A percentile compares a stretch with the other conserved stretches of the same genome.
Evolutionary conservation across 306 rosid species (phyloP).

Genomic region (Gastrolobium villosum): DNA sequence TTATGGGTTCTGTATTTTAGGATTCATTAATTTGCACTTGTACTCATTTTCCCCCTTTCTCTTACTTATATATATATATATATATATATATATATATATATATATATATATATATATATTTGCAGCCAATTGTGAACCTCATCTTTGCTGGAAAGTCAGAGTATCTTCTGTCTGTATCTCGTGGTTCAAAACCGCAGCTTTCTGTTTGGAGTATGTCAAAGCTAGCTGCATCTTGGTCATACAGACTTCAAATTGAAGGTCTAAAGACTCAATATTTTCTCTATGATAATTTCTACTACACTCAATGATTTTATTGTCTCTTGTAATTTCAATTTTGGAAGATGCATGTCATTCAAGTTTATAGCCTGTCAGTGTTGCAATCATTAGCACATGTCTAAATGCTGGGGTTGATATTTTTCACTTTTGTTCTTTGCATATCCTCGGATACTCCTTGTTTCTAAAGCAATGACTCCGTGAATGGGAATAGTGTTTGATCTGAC

Average conservation of each 20-base stretch:
- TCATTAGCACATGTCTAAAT: conserved; percentile 14
- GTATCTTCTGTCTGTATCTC: conserved; percentile 72
- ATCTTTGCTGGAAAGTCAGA: conserved; percentile 87
- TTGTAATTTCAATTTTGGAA: conserved; percentile 14
- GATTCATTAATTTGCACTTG: conserved; percentile 6
- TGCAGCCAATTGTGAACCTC: conserved; percentile 76
- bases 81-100: no score
- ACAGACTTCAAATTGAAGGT: conserved; percentile 93
- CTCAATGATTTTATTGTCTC: conserved; percentile 13
- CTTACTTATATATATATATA: no score
- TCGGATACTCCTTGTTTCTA: neutral
- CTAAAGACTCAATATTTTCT: conserved; percentile 25
- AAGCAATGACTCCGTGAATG: conserved; percentile 1
- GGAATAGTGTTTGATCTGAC: conserved; percentile 45
- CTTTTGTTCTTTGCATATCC: conserved; percentile 8
- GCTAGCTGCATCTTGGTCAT: conserved; percentile 81
- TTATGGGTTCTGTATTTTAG: conserved; percentile 36
- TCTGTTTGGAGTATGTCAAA: conserved; percentile 79
- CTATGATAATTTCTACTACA: conserved; percentile 2
- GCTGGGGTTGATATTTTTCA: conserved; percentile 5
- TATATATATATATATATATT: no score
- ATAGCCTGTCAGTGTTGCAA: conserved; percentile 12
- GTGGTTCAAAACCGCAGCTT: conserved; percentile 78
- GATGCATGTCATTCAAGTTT: conserved; percentile 18
- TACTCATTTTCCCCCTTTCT: conserved; percentile 8